Percentiles rank a stretch among this genome's conserved stretches.
These are phyloP conservation scores for Botryotinia calthae DNA, from an alignment of 2,329 filamentous ascomycete genomes.

Conservation along the genomic window DNA sequence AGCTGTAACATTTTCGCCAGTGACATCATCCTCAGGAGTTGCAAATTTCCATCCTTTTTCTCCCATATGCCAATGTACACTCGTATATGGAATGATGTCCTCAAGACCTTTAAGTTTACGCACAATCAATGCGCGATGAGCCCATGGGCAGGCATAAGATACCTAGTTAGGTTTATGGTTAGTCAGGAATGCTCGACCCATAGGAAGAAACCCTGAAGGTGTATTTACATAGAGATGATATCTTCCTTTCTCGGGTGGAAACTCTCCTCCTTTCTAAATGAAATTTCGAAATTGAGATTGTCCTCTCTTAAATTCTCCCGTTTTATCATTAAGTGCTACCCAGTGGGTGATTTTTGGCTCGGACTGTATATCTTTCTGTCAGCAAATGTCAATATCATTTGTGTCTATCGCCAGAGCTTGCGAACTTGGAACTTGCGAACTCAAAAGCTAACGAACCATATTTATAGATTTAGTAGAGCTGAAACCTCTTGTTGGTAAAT, in stretches of 20 bases:
- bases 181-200: conserved; percentile 60
- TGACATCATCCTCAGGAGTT: conserved; percentile 54
- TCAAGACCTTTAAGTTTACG: conserved; percentile 90
- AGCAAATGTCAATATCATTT: conserved; percentile 16
- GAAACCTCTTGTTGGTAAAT: conserved; percentile 19
- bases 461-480: conserved; percentile 6
- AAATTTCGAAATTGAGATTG: conserved; percentile 73
- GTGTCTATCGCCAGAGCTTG: background rate
- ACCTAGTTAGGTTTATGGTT: conserved; percentile 24
- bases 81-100: conserved; percentile 62
- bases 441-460: conserved; percentile 18
- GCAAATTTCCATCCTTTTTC: conserved; percentile 66
- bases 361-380: conserved; percentile 22
- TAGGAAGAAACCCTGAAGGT: conserved; percentile 66
- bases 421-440: background rate
- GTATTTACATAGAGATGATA: conserved; percentile 92
- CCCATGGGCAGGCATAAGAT: conserved; percentile 59
- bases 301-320: conserved; percentile 91
- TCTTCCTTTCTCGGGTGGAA: conserved; percentile 75
- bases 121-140: conserved; percentile 82
- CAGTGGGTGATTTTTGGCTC: conserved; percentile 70
- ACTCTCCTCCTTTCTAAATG: conserved; percentile 62
- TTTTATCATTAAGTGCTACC: conserved; percentile 73
- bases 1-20: conserved; percentile 62
- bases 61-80: conserved; percentile 61